Percentiles rank a stretch among this genome's conserved stretches.
Evolutionary conservation across 73 alveolate species (phyloP).

Genomic region (Stentor coeruleus): DNA sequence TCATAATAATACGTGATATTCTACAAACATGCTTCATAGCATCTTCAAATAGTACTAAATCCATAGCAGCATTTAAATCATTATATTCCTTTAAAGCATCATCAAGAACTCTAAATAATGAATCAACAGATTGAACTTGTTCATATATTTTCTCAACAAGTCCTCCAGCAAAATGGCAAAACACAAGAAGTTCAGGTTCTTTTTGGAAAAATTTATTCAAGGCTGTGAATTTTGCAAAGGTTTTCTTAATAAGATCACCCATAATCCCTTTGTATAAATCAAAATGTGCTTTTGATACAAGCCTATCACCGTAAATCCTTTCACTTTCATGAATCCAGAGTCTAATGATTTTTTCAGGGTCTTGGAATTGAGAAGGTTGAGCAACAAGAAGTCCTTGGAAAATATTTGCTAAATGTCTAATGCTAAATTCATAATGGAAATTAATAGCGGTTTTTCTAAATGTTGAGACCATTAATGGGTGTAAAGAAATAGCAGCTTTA

Average conservation of each 20-base stretch:
- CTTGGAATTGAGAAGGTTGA: slow-evolving; percentile 86
- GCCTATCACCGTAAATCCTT: slow-evolving; percentile 99
- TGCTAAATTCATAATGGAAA: slow-evolving; percentile 99
- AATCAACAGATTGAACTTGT: slow-evolving; percentile 42
- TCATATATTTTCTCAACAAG: slow-evolving; percentile 76
- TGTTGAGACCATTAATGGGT: slow-evolving; percentile 87
- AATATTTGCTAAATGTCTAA: slow-evolving; percentile 98
- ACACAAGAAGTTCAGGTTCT: slow-evolving; percentile 97
- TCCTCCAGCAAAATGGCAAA: slow-evolving; percentile 98
- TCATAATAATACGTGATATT: slow-evolving; percentile 91
- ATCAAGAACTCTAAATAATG: slow-evolving; percentile 42
- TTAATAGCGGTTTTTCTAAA: slow-evolving; percentile 99
- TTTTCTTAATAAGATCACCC: slow-evolving; percentile 77
- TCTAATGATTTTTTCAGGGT: slow-evolving; percentile 94
- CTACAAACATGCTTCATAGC: slow-evolving; percentile 99
- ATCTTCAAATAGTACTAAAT: slow-evolving; percentile 99
- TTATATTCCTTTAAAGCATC: slow-evolving; percentile 98
- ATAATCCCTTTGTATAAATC: slow-evolving; percentile 78
- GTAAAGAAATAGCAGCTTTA: slow-evolving; percentile 97
- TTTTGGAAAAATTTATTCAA: slow-evolving; percentile 82
- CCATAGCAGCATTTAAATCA: slow-evolving; percentile 99
- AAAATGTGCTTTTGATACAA: slow-evolving; percentile 86
- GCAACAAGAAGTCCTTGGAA: slow-evolving; percentile 99
- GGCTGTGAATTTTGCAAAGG: slow-evolving; percentile 73
- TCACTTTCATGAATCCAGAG: slow-evolving; percentile 99